These are phyloP conservation scores for Tolypocladium ovalisporum DNA, from an alignment of 2,329 filamentous ascomycete species.

Conservation along the genomic window DNA sequence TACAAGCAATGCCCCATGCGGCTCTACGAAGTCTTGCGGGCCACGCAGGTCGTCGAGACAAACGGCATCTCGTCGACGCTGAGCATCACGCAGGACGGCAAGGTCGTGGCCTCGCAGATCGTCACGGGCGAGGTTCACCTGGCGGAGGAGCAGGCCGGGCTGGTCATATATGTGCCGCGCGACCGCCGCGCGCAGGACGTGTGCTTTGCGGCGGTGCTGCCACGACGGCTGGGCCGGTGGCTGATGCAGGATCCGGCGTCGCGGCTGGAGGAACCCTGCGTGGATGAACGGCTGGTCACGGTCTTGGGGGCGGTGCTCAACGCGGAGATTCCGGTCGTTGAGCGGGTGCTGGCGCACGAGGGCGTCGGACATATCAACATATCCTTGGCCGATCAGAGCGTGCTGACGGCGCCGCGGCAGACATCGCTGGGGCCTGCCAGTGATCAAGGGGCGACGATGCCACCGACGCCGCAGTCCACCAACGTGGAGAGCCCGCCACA, in stretches of 20 bases:
- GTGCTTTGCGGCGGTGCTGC: slow-evolving; percentile 16
- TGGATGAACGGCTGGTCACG: background rate
- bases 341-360: slow-evolving; percentile 1
- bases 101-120: slow-evolving; percentile 6
- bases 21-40: slow-evolving; percentile 6
- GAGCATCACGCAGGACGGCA: slow-evolving; percentile 14
- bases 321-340: slow-evolving; percentile 1
- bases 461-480: background rate
- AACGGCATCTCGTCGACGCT: slow-evolving; percentile 17
- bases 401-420: background rate
- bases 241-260: slow-evolving; percentile 19
- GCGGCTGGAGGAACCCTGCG: background rate
- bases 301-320: background rate
- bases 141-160: slow-evolving; percentile 8
- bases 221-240: slow-evolving; percentile 18
- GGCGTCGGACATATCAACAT: slow-evolving; percentile 1
- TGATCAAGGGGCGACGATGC: background rate
- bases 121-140: slow-evolving; percentile 16
- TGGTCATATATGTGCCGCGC: slow-evolving; percentile 21
- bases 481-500: background rate
- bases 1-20: background rate
- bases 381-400: background rate
- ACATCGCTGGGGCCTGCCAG: background rate
- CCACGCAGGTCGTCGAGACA: slow-evolving; percentile 16
- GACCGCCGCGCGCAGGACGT: slow-evolving; percentile 14